phyloP scores from a whole-genome alignment of 306 rosid species.

The Oxytropis ochrocephala region DNA sequence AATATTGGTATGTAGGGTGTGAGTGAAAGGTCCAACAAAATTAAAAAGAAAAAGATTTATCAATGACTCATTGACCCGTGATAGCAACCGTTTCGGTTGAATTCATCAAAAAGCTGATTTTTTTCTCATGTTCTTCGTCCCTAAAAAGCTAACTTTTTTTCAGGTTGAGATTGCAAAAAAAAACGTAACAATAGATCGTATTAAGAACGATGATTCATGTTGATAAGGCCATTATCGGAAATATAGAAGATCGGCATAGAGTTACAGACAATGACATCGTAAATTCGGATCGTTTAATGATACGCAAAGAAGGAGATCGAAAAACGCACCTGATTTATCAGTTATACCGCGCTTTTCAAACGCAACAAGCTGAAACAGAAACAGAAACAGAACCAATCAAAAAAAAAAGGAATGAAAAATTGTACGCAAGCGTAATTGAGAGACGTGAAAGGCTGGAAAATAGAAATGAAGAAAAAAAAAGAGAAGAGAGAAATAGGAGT shows the following conservation, averaged over 20 bases:
- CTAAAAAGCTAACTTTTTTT: neutral
- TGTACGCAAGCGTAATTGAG: neutral
- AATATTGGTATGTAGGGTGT: neutral
- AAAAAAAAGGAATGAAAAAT: neutral
- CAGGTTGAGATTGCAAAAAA: neutral
- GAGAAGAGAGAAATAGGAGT: neutral
- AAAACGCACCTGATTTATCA: conserved; percentile 24
- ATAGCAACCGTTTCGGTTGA: neutral
- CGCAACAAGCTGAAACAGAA: conserved; percentile 6
- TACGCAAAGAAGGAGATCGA: neutral
- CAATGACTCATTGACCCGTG: neutral
- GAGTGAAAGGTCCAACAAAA: conserved; percentile 6
- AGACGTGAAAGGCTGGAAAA: neutral
- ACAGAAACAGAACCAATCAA: neutral
- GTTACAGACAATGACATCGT: neutral
- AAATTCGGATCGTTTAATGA: neutral
- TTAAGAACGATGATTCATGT: neutral
- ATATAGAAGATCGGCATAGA: neutral
- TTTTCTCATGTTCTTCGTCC: neutral
- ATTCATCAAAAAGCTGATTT: conserved; percentile 7
- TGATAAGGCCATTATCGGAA: neutral
- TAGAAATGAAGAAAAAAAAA: neutral
- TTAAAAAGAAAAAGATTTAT: neutral
- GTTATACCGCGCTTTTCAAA: neutral
- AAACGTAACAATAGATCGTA: neutral